phyloP scores from a whole-genome alignment of 305 asterid species.

The Lippia alba region DNA sequence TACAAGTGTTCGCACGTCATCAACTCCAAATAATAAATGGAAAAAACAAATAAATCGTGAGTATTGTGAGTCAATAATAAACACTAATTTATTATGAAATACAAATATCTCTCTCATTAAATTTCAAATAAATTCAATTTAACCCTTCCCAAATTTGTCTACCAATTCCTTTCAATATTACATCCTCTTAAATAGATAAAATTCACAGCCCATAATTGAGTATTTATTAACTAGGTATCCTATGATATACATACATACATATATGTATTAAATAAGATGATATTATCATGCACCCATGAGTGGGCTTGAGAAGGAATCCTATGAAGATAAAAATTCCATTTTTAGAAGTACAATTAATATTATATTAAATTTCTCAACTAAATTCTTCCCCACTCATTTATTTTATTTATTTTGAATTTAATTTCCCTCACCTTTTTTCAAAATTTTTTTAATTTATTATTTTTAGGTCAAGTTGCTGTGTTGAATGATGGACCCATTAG shows the following conservation, averaged over 20 bases:
- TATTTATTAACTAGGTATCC: slow-evolving; percentile 49
- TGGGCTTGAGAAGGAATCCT: slow-evolving; percentile 54
- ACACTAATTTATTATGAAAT: no score
- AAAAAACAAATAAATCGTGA: no score
- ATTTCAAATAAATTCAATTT: not conserved
- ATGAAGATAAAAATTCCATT: slow-evolving; percentile 42
- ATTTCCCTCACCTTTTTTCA: not conserved
- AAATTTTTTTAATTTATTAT: not conserved
- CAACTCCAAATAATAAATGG: no score
- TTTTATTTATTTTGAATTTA: not conserved
- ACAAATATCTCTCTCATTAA: not conserved
- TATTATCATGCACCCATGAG: slow-evolving; percentile 48
- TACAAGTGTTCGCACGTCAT: no score
- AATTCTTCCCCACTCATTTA: slow-evolving; percentile 1
- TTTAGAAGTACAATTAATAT: slow-evolving; percentile 17
- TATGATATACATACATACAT: slow-evolving; percentile 21
- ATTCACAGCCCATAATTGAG: slow-evolving; percentile 27
- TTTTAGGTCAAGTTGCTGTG: slow-evolving; percentile 7
- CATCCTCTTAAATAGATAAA: not conserved
- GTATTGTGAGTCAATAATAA: no score
- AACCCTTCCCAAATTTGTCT: not conserved
- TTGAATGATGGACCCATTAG: slow-evolving; percentile 3
- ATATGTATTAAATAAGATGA: not conserved
- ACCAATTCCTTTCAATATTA: not conserved
- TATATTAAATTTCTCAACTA: not conserved